A percentile compares a stretch with the other conserved stretches of the same genome.
Conservation (phyloP, 352 stramenopile species). For the Phytophthora palmivora region DNA sequence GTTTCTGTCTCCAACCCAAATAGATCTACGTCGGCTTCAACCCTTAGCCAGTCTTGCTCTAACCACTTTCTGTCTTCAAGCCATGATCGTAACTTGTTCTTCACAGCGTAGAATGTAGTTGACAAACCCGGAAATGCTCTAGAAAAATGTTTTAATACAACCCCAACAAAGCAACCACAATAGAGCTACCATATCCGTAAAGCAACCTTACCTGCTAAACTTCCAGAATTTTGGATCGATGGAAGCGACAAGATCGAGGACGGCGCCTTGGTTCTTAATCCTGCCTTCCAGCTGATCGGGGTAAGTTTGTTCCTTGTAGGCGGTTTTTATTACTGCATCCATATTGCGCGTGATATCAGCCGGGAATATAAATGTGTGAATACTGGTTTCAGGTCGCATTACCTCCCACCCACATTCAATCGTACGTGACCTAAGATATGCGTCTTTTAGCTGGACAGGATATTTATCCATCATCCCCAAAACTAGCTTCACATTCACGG, state of each 20-base stretch:
- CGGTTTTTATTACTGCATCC: background rate
- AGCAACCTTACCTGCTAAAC: no score
- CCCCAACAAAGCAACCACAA: background rate
- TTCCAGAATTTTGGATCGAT: conserved; percentile 9
- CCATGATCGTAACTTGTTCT: background rate
- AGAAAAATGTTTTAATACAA: conserved; percentile 5
- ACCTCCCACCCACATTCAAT: conserved; percentile 13
- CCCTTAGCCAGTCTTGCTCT: conserved; percentile 6
- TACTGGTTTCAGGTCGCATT: conserved; percentile 4
- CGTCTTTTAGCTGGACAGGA: conserved; percentile 17
- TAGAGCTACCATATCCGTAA: conserved; percentile 14
- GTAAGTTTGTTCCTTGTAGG: background rate
- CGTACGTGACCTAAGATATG: background rate
- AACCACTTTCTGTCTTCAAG: conserved; percentile 18
- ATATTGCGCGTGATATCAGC: background rate
- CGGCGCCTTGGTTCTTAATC: conserved; percentile 6
- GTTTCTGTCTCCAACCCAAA: conserved; percentile 1
- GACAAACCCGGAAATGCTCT: background rate
- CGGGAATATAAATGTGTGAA: conserved; percentile 16
- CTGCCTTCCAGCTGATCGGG: background rate
- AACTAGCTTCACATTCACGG: conserved; percentile 11
- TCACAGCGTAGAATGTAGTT: background rate
- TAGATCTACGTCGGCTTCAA: conserved; percentile 3
- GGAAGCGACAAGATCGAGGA: background rate
- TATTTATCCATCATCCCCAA: conserved; percentile 17